These are phyloP conservation scores for Pythium grandisporangium DNA, from an alignment of 352 stramenopile species.

Conservation along the genomic window DNA sequence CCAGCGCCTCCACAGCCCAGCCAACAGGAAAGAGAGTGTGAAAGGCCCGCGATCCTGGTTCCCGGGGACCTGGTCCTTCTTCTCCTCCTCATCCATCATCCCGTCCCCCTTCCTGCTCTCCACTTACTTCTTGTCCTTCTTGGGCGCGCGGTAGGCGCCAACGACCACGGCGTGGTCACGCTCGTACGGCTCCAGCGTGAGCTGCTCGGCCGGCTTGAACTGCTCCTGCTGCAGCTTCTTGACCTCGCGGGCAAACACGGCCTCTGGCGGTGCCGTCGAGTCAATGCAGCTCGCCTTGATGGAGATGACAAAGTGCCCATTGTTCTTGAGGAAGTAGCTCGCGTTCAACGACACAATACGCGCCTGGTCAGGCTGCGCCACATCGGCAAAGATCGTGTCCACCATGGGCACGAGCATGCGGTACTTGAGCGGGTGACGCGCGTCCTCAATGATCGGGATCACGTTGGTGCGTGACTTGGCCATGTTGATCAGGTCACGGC, in stretches of 20 bases:
- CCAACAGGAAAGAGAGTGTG: no score
- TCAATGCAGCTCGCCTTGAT: constrained; percentile 99
- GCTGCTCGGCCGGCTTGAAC: constrained; percentile 98
- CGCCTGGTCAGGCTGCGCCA: constrained; percentile 98
- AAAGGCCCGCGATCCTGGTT: no score
- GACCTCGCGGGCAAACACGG: constrained; percentile 96
- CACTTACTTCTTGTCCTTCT: constrained; percentile 25
- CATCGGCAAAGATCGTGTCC: constrained; percentile 98
- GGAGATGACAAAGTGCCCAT: constrained; percentile 98
- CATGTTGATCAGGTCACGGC: constrained; percentile 98
- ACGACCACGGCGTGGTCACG: constrained; percentile 99
- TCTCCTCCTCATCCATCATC: no score
- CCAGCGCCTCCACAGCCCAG: no score
- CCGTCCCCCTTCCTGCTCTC: no score
- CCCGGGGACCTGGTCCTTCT: no score
- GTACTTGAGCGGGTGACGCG: constrained; percentile 97
- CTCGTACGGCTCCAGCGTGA: constrained; percentile 99
- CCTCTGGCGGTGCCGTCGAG: constrained; percentile 97
- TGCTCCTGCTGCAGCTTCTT: constrained; percentile 98
- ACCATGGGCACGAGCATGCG: constrained; percentile 99
- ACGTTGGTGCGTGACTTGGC: constrained; percentile 99
- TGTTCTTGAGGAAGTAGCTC: constrained; percentile 99
- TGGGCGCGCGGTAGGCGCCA: constrained; percentile 80
- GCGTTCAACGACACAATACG: constrained; percentile 99
- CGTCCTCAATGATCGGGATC: constrained; percentile 99